These are phyloP conservation scores for Silene coronaria DNA, from an alignment of 179 eudicot species.

Conservation along the genomic window DNA sequence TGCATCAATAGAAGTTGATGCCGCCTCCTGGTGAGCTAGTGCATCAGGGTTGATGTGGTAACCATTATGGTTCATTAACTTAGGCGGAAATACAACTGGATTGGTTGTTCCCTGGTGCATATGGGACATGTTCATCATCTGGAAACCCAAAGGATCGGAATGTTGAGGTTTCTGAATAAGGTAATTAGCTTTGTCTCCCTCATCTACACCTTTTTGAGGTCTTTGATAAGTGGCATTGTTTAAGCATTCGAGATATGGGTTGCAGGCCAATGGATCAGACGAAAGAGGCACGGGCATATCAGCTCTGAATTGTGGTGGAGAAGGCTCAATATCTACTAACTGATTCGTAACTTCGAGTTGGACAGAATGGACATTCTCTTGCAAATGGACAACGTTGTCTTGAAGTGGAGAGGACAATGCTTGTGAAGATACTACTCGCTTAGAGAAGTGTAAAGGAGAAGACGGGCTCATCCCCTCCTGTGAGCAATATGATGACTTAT, in stretches of 20 bases:
- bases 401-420: slow-evolving; percentile 27
- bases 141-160: slow-evolving; percentile 18
- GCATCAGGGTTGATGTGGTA: slow-evolving; percentile 15
- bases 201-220: slow-evolving; percentile 18
- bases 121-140: slow-evolving; percentile 21
- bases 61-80: slow-evolving; percentile 15
- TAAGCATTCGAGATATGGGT: slow-evolving; percentile 27
- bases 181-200: slow-evolving; percentile 10
- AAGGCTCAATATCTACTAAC: slow-evolving; percentile 35
- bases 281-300: slow-evolving; percentile 28
- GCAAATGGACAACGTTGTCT: slow-evolving; percentile 32
- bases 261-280: slow-evolving; percentile 26
- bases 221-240: slow-evolving; percentile 15
- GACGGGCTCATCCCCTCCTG: slow-evolving; percentile 50
- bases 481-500: slow-evolving; percentile 40
- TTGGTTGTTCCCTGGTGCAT: slow-evolving; percentile 23
- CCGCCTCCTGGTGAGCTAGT: slow-evolving; percentile 13
- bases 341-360: slow-evolving; percentile 32
- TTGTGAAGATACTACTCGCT: slow-evolving; percentile 34
- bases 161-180: slow-evolving; percentile 16
- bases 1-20: slow-evolving; percentile 16
- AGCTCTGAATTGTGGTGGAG: slow-evolving; percentile 25
- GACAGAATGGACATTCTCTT: slow-evolving; percentile 25
- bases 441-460: slow-evolving; percentile 37
- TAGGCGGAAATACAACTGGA: slow-evolving; percentile 18